phyloP scores from a whole-genome alignment of 2,329 filamentous ascomycete genomes.

The Aureobasidium sp. region DNA sequence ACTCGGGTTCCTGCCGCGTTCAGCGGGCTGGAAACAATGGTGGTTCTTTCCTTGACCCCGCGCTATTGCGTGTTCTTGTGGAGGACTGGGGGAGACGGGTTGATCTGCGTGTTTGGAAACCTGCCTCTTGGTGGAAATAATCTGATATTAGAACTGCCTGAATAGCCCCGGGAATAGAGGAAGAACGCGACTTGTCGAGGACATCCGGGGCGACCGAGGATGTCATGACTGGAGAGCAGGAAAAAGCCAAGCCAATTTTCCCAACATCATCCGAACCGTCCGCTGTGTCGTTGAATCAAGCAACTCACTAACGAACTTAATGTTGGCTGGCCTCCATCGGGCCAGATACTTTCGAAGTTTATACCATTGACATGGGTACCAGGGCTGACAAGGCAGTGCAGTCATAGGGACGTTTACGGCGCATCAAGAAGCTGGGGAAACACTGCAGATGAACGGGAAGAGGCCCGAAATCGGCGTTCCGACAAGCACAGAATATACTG shows the following conservation, averaged over 20 bases:
- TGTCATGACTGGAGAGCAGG: not conserved
- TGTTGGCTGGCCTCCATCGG: not conserved
- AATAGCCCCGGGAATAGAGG: conserved; percentile 1
- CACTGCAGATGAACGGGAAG: not conserved
- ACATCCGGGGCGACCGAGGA: conserved; percentile 3
- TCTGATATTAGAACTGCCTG: not conserved
- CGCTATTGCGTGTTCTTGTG: not conserved
- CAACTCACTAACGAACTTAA: conserved; percentile 3
- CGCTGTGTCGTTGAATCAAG: conserved; percentile 4
- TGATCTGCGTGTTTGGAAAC: not conserved
- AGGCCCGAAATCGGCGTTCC: not conserved
- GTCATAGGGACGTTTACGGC: not conserved
- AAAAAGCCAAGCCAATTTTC: conserved; percentile 10
- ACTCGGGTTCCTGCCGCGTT: conserved; percentile 2
- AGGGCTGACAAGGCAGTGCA: not conserved
- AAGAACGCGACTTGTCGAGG: not conserved
- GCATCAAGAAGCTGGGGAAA: not conserved
- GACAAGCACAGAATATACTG: too few relatives aligned
- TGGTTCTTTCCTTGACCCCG: not conserved
- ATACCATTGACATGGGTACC: not conserved
- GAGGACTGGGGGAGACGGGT: not conserved
- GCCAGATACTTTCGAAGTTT: not conserved
- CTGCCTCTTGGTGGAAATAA: conserved; percentile 5
- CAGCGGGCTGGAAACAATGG: too few relatives aligned
- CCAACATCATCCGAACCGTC: conserved; percentile 1